phyloP scores from a whole-genome alignment of 441 rosid species.

The Croton setiger region DNA sequence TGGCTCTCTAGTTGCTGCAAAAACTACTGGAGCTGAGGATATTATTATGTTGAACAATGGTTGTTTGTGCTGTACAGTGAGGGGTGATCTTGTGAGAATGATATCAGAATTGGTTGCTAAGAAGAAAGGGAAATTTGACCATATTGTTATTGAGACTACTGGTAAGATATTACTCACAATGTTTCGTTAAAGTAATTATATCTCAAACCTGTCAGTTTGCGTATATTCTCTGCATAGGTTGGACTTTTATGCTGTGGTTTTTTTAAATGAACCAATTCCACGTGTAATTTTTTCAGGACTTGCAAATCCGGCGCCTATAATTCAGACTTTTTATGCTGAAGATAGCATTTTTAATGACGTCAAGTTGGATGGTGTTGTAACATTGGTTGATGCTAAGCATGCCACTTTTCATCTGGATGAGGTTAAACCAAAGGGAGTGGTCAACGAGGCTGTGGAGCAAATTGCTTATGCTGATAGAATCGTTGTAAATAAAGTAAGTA shows the following conservation, averaged over 20 bases:
- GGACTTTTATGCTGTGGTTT: too few relatives aligned
- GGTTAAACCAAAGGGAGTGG: conserved; percentile 83
- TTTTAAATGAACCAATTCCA: background rate
- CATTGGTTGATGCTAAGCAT: conserved; percentile 96
- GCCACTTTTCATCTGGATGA: conserved; percentile 77
- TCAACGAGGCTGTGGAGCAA: conserved; percentile 95
- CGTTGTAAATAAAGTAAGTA: conserved; percentile 75
- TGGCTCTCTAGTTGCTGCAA: conserved; percentile 89
- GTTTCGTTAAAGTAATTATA: background rate
- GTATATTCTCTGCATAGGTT: background rate
- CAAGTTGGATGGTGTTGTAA: conserved; percentile 95
- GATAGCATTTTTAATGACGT: conserved; percentile 78
- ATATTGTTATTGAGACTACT: conserved; percentile 93
- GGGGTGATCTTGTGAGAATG: conserved; percentile 99
- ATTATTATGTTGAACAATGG: conserved; percentile 92
- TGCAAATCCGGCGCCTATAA: conserved; percentile 96
- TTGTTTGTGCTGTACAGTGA: conserved; percentile 94
- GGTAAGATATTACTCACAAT: conserved; percentile 37
- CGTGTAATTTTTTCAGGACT: conserved; percentile 45
- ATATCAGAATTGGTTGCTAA: conserved; percentile 66
- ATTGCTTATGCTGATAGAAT: conserved; percentile 94
- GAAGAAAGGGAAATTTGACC: conserved; percentile 83
- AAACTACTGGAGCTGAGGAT: conserved; percentile 82
- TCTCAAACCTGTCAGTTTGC: background rate
- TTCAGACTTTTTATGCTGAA: conserved; percentile 95